These are phyloP conservation scores for Chlorella sp. DNA, from an alignment of 139 green algal species.

Conservation along the genomic window DNA sequence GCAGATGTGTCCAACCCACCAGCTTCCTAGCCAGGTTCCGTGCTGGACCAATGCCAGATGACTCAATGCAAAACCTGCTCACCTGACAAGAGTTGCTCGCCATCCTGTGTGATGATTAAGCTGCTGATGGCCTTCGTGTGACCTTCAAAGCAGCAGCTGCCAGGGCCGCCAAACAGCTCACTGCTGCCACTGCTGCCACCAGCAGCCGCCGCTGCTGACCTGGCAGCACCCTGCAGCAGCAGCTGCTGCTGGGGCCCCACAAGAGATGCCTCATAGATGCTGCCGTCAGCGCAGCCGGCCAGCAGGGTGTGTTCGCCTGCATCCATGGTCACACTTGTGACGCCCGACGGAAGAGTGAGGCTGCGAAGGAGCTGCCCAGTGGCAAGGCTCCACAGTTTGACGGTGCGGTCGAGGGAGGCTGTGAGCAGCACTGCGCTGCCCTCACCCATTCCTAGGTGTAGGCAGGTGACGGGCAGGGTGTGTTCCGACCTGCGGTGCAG, in stretches of 20 bases:
- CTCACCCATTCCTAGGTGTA: constrained; percentile 44
- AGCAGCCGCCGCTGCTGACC: background rate
- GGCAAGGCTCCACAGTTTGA: constrained; percentile 55
- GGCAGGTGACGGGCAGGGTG: constrained; percentile 69
- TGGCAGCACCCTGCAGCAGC: too few relatives aligned
- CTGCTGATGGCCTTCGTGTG: constrained; percentile 47
- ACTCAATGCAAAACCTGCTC: background rate
- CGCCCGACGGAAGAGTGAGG: constrained; percentile 49
- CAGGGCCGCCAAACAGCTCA: background rate
- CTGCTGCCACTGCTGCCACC: background rate
- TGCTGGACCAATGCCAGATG: too few relatives aligned
- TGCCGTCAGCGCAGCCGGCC: constrained; percentile 61
- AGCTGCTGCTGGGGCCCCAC: constrained; percentile 3
- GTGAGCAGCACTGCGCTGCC: constrained; percentile 51
- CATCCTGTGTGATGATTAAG: constrained; percentile 47
- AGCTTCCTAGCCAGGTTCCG: too few relatives aligned
- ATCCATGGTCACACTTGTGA: constrained; percentile 17
- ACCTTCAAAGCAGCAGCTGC: constrained; percentile 29
- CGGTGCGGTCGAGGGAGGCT: constrained; percentile 64
- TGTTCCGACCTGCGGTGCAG: constrained; percentile 71
- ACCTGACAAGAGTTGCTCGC: constrained; percentile 51
- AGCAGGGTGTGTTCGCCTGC: constrained; percentile 66
- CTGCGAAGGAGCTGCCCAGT: constrained; percentile 49
- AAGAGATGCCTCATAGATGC: constrained; percentile 68
- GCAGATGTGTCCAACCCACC: background rate